phyloP scores from a whole-genome alignment of 1,284 basidiomycete genomes.

The Leccinum fallax region DNA sequence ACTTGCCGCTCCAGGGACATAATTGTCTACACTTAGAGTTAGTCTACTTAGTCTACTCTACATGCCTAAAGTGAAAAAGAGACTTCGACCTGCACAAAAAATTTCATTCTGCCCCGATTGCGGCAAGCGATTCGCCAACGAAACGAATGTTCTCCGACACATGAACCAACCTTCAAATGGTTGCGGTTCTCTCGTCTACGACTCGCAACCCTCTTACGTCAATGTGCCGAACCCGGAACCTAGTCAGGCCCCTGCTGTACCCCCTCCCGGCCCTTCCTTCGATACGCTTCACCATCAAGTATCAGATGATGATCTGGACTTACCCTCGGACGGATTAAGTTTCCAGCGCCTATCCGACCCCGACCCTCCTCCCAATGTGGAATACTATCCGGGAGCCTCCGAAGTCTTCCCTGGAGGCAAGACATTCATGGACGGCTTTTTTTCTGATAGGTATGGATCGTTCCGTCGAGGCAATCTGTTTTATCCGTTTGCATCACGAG shows the following conservation, averaged over 20 bases:
- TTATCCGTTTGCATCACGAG: not conserved
- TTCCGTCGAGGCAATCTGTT: not conserved
- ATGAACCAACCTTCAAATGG: conserved; percentile 1
- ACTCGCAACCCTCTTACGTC: not conserved
- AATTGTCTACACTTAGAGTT: no score
- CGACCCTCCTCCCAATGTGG: not conserved
- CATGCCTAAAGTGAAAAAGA: not conserved
- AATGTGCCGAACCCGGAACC: not conserved
- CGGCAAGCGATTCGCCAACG: not conserved
- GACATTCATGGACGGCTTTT: not conserved
- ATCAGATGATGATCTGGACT: not conserved
- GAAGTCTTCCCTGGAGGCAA: not conserved
- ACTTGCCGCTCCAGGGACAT: not conserved
- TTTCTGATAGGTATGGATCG: not conserved
- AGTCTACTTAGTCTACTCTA: no score
- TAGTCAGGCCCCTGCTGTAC: no score
- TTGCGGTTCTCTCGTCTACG: not conserved
- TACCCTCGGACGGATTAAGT: not conserved
- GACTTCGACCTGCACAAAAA: not conserved
- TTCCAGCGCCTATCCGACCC: not conserved
- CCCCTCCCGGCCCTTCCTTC: not conserved
- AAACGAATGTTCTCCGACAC: not conserved
- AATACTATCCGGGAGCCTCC: not conserved
- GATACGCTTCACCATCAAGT: not conserved
- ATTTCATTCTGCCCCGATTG: not conserved